Evolutionary conservation across 148 eudicot genomes (phyloP).

Genomic region (Vaccinium myrtillus): DNA sequence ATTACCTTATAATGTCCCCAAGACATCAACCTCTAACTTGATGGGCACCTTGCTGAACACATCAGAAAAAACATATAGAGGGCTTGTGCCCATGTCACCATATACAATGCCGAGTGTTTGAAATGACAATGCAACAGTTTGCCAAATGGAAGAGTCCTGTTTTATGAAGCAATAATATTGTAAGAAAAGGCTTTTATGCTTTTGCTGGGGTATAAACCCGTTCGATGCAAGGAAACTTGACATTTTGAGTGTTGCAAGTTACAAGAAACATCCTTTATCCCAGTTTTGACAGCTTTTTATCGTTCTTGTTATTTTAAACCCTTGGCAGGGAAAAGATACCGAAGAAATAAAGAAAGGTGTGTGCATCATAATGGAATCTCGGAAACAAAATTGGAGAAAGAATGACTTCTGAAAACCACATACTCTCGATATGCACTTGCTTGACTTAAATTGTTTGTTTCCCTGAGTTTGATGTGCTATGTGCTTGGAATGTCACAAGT

Average conservation of each 20-base stretch:
- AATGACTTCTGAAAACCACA: neutral
- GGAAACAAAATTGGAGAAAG: neutral
- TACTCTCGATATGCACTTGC: neutral
- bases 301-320: neutral
- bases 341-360: neutral
- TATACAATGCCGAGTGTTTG: slow-evolving; percentile 98
- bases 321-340: neutral
- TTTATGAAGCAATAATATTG: slow-evolving; percentile 20
- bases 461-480: neutral
- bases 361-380: neutral
- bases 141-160: slow-evolving; percentile 73
- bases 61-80: slow-evolving; percentile 81
- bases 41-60: slow-evolving; percentile 91
- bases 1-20: slow-evolving; percentile 59
- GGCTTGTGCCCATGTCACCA: slow-evolving; percentile 98
- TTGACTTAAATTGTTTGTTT: neutral
- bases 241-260: neutral
- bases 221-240: slow-evolving; percentile 1
- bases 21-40: slow-evolving; percentile 70
- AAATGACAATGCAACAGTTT: slow-evolving; percentile 74
- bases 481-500: neutral
- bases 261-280: neutral
- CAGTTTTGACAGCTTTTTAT: neutral
- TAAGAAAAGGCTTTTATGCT: neutral
- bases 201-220: neutral